phyloP scores from a whole-genome alignment of 148 eudicot genomes.

The Chenopodium suecicum region DNA sequence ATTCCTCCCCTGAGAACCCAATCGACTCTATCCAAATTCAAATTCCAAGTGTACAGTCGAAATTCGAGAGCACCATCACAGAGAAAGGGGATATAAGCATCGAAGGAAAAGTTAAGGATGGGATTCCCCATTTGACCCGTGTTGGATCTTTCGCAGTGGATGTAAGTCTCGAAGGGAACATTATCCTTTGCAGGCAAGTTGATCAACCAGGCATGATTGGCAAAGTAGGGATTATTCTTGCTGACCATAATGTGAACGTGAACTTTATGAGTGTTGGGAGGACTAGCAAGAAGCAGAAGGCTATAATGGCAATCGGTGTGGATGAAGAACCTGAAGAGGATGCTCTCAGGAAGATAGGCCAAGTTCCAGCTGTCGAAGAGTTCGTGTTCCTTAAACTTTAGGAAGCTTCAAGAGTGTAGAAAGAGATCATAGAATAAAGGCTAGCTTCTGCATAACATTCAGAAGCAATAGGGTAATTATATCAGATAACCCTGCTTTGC shows the following conservation, averaged over 20 bases:
- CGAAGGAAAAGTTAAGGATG: constrained; percentile 77
- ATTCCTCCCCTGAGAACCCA: constrained; percentile 55
- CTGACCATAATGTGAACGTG: constrained; percentile 68
- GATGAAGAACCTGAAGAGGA: constrained; percentile 71
- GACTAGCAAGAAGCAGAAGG: constrained; percentile 51
- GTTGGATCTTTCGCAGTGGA: constrained; percentile 83
- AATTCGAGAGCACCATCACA: constrained; percentile 55
- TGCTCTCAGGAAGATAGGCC: constrained; percentile 64
- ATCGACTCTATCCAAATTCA: constrained; percentile 69
- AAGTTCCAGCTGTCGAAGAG: constrained; percentile 76
- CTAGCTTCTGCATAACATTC: constrained; percentile 9
- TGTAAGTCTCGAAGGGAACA: constrained; percentile 78
- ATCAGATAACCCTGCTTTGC: constrained; percentile 13
- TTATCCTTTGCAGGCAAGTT: constrained; percentile 72
- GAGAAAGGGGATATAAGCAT: constrained; percentile 60
- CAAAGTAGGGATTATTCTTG: constrained; percentile 71
- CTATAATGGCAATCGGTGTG: constrained; percentile 95
- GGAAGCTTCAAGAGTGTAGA: not conserved
- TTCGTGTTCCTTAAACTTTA: constrained; percentile 78
- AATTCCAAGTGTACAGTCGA: constrained; percentile 58
- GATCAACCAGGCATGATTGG: constrained; percentile 98
- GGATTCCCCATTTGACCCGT: constrained; percentile 64
- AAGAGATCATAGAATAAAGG: constrained; percentile 10
- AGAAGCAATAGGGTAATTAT: constrained; percentile 8
- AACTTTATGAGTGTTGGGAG: constrained; percentile 91